Percentiles rank a stretch among this genome's conserved stretches.
Conservation (phyloP, 495 filamentous ascomycete genomes). For the Penicillium turbatum region DNA sequence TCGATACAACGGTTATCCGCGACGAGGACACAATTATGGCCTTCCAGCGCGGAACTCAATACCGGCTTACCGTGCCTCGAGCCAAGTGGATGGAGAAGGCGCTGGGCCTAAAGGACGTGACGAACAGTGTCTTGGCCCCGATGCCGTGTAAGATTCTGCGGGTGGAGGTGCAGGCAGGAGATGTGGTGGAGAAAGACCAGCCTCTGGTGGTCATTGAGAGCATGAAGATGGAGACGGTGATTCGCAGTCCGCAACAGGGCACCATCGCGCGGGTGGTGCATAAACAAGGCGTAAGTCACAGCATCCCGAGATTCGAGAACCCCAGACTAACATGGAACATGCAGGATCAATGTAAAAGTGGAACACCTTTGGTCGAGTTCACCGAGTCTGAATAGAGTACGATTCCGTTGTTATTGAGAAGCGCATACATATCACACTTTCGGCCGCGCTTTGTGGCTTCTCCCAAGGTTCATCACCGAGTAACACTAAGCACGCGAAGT, state of each 20-base stretch:
- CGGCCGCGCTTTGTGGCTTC: too few species aligned
- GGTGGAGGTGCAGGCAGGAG: constrained; percentile 77
- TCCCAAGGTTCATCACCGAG: too few species aligned
- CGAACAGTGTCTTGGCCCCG: constrained; percentile 80
- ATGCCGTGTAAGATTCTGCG: constrained; percentile 94
- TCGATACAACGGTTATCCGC: constrained; percentile 74
- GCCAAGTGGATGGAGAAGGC: constrained; percentile 86
- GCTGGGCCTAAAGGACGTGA: constrained; percentile 71
- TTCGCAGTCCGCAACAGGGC: constrained; percentile 81
- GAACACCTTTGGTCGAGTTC: constrained; percentile 55
- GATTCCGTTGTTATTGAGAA: neutral
- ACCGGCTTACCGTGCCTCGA: constrained; percentile 59
- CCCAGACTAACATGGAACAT: constrained; percentile 28
- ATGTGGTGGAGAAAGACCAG: constrained; percentile 78
- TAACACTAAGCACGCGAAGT: too few species aligned
- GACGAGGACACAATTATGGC: constrained; percentile 66
- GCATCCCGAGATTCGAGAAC: neutral
- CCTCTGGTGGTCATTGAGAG: constrained; percentile 94
- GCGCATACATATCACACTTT: neutral
- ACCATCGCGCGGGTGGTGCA: constrained; percentile 79
- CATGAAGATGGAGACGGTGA: constrained; percentile 99
- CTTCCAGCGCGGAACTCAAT: constrained; percentile 80
- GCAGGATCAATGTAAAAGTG: constrained; percentile 56
- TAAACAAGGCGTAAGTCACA: constrained; percentile 71
- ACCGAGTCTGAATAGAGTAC: constrained; percentile 19